These are phyloP conservation scores for Amanita exitialis DNA, from an alignment of 768 basidiomycete genomes.

Conservation along the genomic window DNA sequence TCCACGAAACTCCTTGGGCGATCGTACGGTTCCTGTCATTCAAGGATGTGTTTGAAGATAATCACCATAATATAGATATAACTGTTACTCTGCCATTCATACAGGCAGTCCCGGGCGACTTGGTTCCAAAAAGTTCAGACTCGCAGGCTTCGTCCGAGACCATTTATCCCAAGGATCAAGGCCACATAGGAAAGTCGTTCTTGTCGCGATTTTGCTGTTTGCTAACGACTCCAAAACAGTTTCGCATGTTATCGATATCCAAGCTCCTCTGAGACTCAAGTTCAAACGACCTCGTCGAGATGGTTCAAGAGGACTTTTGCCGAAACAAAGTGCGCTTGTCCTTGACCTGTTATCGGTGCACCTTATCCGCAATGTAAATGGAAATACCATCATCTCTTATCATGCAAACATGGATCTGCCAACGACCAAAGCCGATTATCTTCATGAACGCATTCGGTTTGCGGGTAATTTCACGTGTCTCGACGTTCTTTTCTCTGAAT, in stretches of 20 bases:
- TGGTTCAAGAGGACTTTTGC: not conserved
- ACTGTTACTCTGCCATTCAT: conserved; percentile 49
- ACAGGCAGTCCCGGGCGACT: conserved; percentile 25
- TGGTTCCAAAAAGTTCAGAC: conserved; percentile 9
- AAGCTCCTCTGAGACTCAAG: conserved; percentile 21
- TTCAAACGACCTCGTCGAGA: not conserved
- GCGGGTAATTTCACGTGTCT: conserved; percentile 21
- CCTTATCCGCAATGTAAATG: conserved; percentile 31
- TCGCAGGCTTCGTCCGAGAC: conserved; percentile 8
- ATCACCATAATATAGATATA: conserved; percentile 30
- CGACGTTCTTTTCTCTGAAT: not conserved
- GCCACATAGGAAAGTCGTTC: not conserved
- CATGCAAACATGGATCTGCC: conserved; percentile 29
- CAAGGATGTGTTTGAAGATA: not conserved
- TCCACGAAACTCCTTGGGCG: conserved; percentile 25
- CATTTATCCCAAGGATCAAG: conserved; percentile 3
- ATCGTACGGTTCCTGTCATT: conserved; percentile 31
- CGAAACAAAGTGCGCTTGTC: conserved; percentile 24
- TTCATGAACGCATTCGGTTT: conserved; percentile 38
- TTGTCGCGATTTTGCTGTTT: not conserved
- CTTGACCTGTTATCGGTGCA: conserved; percentile 40
- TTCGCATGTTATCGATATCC: conserved; percentile 23
- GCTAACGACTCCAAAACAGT: not conserved
- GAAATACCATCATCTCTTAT: conserved; percentile 41
- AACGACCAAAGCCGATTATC: conserved; percentile 29